These are phyloP conservation scores for Tanacetum coccineum DNA, from an alignment of 129 eudicot species.

Conservation along the genomic window DNA sequence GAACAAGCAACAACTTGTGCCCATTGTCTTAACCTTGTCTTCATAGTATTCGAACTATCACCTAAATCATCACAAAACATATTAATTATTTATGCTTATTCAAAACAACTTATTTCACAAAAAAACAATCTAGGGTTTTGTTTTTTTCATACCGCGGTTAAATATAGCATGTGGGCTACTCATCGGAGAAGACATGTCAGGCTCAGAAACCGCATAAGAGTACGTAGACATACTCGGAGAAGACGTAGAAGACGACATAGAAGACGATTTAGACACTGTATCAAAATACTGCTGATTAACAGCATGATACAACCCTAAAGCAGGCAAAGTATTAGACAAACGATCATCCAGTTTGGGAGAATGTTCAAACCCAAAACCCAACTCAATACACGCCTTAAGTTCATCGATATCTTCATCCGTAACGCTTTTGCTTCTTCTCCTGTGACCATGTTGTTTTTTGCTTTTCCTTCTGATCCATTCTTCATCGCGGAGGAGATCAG, in stretches of 20 bases:
- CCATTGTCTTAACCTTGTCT: constrained; percentile 68
- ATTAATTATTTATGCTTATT: not conserved
- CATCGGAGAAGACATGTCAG: constrained; percentile 44
- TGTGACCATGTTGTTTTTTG: constrained; percentile 25
- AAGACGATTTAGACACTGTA: constrained; percentile 36
- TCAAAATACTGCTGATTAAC: constrained; percentile 57
- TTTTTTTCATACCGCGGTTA: constrained; percentile 39
- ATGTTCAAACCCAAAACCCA: constrained; percentile 63
- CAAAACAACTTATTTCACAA: too few relatives aligned
- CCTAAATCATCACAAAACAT: constrained; percentile 30
- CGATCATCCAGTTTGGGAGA: constrained; percentile 58
- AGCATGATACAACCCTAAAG: constrained; percentile 66
- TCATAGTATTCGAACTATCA: constrained; percentile 61
- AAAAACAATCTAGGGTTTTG: too few relatives aligned
- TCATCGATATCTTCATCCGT: constrained; percentile 84
- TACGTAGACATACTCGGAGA: constrained; percentile 24
- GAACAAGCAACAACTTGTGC: constrained; percentile 79
- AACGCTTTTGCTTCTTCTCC: constrained; percentile 57
- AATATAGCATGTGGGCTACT: constrained; percentile 54
- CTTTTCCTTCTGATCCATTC: constrained; percentile 65
- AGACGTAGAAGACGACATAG: constrained; percentile 30
- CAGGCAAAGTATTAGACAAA: constrained; percentile 77
- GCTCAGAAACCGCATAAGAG: constrained; percentile 41
- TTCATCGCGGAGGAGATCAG: constrained; percentile 67
- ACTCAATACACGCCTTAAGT: constrained; percentile 76